These are phyloP conservation scores for Talaromyces amestolkiae DNA, from an alignment of 2,329 filamentous ascomycete species.

Conservation along the genomic window DNA sequence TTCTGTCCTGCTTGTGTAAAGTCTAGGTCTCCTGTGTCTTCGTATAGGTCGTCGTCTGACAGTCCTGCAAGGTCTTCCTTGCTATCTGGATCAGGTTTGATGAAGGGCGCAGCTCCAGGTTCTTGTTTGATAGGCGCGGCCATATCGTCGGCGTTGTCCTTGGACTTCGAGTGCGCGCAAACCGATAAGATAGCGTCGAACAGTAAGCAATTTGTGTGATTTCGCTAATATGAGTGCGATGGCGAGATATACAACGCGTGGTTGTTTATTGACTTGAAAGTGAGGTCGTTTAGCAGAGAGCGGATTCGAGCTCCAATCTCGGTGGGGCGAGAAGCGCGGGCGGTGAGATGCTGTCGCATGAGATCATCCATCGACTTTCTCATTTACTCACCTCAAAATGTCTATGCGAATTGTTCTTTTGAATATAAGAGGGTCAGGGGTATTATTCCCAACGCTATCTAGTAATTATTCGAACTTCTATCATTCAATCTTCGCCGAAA, in stretches of 20 bases:
- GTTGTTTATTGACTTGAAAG: background rate
- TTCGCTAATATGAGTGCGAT: background rate
- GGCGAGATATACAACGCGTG: background rate
- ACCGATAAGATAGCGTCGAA: background rate
- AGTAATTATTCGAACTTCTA: background rate
- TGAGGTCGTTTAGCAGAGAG: background rate
- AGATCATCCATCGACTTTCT: slow-evolving; percentile 2
- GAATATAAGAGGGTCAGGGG: background rate
- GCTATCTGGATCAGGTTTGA: slow-evolving; percentile 43
- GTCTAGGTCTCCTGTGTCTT: slow-evolving; percentile 64
- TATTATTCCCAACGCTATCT: background rate
- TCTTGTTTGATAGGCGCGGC: slow-evolving; percentile 43
- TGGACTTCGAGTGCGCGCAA: background rate
- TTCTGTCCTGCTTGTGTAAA: slow-evolving; percentile 50
- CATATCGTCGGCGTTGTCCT: slow-evolving; percentile 21
- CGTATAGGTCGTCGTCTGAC: slow-evolving; percentile 67
- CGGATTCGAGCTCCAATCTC: slow-evolving; percentile 19
- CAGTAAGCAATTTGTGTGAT: background rate
- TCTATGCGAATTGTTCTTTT: background rate
- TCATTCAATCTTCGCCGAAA: background rate
- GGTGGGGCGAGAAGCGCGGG: slow-evolving; percentile 8
- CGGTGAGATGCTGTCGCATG: slow-evolving; percentile 2
- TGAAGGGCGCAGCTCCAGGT: slow-evolving; percentile 37
- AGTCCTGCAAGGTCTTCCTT: slow-evolving; percentile 36
- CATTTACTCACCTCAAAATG: background rate